Base-by-base conservation (phyloP, 176 grass and related monocot species). In the Hordeum marinum region DNA sequence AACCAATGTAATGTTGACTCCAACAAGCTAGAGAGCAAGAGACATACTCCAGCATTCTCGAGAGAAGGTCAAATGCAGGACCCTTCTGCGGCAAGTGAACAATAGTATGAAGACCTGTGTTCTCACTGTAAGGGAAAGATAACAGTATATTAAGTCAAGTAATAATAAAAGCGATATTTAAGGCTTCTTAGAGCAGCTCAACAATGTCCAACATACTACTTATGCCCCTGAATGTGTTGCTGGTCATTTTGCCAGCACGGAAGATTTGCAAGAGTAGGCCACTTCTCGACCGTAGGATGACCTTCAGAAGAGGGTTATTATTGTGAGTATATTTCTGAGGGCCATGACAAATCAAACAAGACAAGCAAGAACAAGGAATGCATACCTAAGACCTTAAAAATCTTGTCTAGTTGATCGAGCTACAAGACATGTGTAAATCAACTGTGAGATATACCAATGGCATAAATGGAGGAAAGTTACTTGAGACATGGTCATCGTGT, bases 401-500 rank as follows among this genome's bases (percentile, higher is more conserved):
- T 98, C 93, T 98, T 98, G 89, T 98, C 96, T 68, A 98, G 89
- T 86, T 98, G 93, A 85, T 99, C 96, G 86, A 99, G 90, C 96
- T 99, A 88, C 68, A 92, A 87, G 54, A 78, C 11, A 81, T 82
- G 54, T 10, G 50, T 23, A 84, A 87, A 84, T 69, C 45, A 76
- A 80, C 37, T 83, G 86, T 90, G 57, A 92, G 82, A 91, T 82
- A 76, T 81, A 66, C 80, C 55, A 66, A 46, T 64, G n/a, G 57
- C 31, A 86, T 60, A 85, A 83, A 63, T 3, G 70, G 36, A 83
- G 42, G 45, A 43, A 76, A 75, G 11, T 7, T 88, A 27, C 15
- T 87, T 76, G 70, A 81, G 65, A 81, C 46, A 23, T 81, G 64
- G 55, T 50, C 63, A 34, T 12, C 24, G 72, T 36, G 55, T 55